Percentiles rank a stretch among this genome's conserved stretches.
These are phyloP conservation scores for Trichoderma harzianum DNA, from an alignment of 2,329 filamentous ascomycete species.

Conservation along the genomic window DNA sequence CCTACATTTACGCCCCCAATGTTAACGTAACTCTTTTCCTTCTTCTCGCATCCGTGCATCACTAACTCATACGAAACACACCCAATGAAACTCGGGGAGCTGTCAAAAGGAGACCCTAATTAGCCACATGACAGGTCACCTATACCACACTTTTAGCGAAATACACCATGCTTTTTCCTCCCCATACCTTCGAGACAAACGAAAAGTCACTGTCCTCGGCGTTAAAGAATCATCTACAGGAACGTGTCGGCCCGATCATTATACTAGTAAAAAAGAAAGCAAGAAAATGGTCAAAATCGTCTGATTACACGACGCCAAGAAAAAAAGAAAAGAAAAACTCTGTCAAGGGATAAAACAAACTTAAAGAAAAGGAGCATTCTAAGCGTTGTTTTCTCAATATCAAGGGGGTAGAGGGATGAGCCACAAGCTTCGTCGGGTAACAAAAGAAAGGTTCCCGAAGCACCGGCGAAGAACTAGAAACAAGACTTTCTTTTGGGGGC, in stretches of 20 bases:
- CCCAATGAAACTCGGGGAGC: background rate
- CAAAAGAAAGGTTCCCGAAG: background rate
- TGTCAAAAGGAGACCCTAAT: background rate
- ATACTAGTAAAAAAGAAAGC: background rate
- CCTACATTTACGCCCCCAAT: background rate
- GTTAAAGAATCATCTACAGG: background rate
- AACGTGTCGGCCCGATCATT: background rate
- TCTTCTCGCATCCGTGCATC: background rate
- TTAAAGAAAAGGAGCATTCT: background rate
- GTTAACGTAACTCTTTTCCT: background rate
- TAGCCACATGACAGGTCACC: background rate
- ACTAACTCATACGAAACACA: background rate
- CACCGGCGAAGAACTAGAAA: background rate
- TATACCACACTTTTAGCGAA: background rate
- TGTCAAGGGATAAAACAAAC: background rate
- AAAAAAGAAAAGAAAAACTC: background rate
- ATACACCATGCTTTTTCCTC: background rate
- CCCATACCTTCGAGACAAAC: background rate
- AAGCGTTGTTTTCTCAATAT: conserved; percentile 1
- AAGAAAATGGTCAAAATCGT: background rate
- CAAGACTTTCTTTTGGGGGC: background rate
- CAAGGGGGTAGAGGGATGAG: background rate
- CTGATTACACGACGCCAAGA: background rate
- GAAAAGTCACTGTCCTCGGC: background rate
- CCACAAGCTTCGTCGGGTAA: background rate